A percentile compares a stretch with the other conserved stretches of the same genome.
Evolutionary conservation across 805 yeast species (phyloP).

Genomic region (Saturnispora sanitii): DNA sequence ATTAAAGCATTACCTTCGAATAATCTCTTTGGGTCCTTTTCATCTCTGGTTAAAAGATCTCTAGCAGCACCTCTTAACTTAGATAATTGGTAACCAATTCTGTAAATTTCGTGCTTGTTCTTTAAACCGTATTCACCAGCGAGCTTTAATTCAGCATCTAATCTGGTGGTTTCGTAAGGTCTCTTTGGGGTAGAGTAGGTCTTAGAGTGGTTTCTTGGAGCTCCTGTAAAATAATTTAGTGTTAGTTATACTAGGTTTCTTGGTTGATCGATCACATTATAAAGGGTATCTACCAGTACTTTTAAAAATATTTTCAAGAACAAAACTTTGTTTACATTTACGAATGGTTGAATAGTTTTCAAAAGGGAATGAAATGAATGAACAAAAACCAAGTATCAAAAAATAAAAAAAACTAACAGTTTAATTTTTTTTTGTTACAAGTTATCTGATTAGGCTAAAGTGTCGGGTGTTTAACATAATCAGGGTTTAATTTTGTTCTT

Average conservation of each 20-base stretch:
- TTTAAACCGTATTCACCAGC: constrained; percentile 99
- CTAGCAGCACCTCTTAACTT: constrained; percentile 99
- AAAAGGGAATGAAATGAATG: background rate
- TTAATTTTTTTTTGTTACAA: constrained; percentile 8
- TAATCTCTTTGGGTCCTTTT: constrained; percentile 99
- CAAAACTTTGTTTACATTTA: background rate
- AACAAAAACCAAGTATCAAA: background rate
- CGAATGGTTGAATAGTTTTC: too few species aligned
- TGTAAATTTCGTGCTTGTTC: constrained; percentile 99
- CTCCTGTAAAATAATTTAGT: constrained; percentile 47
- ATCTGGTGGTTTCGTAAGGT: constrained; percentile 99
- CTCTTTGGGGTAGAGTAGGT: constrained; percentile 99
- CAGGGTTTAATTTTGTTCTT: constrained; percentile 1
- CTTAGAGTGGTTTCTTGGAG: constrained; percentile 99
- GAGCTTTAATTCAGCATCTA: constrained; percentile 97
- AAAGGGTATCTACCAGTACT: too few species aligned
- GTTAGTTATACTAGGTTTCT: constrained; percentile 6
- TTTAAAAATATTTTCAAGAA: background rate
- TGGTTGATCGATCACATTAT: too few species aligned
- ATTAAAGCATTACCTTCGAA: constrained; percentile 99
- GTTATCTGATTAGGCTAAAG: constrained; percentile 47
- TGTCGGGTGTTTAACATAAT: constrained; percentile 69
- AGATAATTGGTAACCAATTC: constrained; percentile 98
- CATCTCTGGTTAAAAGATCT: constrained; percentile 98
- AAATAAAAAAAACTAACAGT: background rate